These are phyloP conservation scores for Verticillium nubilum DNA, from an alignment of 2,329 filamentous ascomycete species.

Conservation along the genomic window DNA sequence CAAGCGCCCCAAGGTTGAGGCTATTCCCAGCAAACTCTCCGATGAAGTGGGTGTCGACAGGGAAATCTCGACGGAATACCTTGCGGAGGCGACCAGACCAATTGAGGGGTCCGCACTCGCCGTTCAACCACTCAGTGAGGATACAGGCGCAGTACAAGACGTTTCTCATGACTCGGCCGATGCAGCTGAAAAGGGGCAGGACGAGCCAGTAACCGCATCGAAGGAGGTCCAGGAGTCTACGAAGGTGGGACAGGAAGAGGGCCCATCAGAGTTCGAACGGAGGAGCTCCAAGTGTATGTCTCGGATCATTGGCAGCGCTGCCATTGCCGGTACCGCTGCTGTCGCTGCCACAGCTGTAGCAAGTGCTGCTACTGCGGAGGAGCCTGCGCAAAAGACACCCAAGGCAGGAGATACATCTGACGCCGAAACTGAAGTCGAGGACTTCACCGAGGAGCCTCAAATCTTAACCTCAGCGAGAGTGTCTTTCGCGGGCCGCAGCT, in stretches of 20 bases:
- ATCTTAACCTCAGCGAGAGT: slow-evolving; percentile 52
- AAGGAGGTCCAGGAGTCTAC: not conserved
- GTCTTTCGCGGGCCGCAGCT: slow-evolving; percentile 47
- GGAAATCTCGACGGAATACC: slow-evolving; percentile 7
- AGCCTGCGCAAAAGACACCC: not conserved
- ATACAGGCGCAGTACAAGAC: not conserved
- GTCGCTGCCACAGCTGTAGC: slow-evolving; percentile 1
- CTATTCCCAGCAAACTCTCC: not conserved
- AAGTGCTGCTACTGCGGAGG: not conserved
- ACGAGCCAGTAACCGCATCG: not conserved
- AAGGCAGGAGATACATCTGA: slow-evolving; percentile 18
- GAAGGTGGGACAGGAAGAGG: not conserved
- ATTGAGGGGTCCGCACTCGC: not conserved
- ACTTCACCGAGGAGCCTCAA: slow-evolving; percentile 54
- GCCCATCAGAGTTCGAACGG: slow-evolving; percentile 5
- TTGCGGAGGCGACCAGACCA: not conserved
- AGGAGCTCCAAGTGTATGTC: slow-evolving; percentile 11
- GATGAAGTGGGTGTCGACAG: slow-evolving; percentile 4
- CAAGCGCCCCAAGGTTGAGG: slow-evolving; percentile 8
- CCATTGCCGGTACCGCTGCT: not conserved
- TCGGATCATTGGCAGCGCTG: slow-evolving; percentile 1
- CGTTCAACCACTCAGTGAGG: not conserved
- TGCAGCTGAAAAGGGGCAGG: not conserved
- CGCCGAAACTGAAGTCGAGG: slow-evolving; percentile 40
- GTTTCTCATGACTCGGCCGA: not conserved